A percentile compares a stretch with the other conserved stretches of the same genome.
Conservation (phyloP, 148 eudicot genomes). For the Camellia granthamiana region DNA sequence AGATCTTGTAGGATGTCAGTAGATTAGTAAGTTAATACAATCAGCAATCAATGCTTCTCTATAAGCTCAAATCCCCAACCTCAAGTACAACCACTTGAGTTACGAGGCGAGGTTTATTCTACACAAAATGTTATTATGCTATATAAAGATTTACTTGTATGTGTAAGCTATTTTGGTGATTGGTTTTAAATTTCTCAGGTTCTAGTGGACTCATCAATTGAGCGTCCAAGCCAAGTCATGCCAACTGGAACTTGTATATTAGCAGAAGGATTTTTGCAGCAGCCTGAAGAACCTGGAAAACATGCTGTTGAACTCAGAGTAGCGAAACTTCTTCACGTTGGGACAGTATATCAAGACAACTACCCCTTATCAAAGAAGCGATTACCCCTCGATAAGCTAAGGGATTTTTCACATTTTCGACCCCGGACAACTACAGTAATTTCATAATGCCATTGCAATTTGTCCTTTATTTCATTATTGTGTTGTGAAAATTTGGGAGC, state of each 20-base stretch:
- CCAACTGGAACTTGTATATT: slow-evolving; percentile 73
- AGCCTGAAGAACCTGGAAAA: slow-evolving; percentile 54
- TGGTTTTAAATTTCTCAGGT: slow-evolving; percentile 39
- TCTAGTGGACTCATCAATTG: slow-evolving; percentile 70
- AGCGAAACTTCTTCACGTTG: slow-evolving; percentile 68
- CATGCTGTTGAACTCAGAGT: slow-evolving; percentile 73
- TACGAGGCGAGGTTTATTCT: not conserved
- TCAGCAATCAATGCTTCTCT: no score
- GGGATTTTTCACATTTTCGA: slow-evolving; percentile 73
- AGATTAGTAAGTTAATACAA: no score
- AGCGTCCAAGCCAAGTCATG: slow-evolving; percentile 52
- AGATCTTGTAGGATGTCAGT: no score
- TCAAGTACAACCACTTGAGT: no score
- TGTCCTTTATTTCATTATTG: not conserved
- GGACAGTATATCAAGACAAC: slow-evolving; percentile 61
- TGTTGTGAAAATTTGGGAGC: not conserved
- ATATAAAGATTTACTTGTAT: not conserved
- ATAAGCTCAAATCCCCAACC: no score
- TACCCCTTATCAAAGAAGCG: slow-evolving; percentile 85
- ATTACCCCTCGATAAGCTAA: slow-evolving; percentile 57
- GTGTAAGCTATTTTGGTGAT: not conserved
- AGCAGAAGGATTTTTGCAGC: slow-evolving; percentile 69
- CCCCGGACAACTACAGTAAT: slow-evolving; percentile 88
- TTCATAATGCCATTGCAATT: slow-evolving; percentile 2
- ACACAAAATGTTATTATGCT: not conserved